These are phyloP conservation scores for Triticum aestivum DNA, from an alignment of 176 grass and related monocot genomes.

Conservation along the genomic window DNA sequence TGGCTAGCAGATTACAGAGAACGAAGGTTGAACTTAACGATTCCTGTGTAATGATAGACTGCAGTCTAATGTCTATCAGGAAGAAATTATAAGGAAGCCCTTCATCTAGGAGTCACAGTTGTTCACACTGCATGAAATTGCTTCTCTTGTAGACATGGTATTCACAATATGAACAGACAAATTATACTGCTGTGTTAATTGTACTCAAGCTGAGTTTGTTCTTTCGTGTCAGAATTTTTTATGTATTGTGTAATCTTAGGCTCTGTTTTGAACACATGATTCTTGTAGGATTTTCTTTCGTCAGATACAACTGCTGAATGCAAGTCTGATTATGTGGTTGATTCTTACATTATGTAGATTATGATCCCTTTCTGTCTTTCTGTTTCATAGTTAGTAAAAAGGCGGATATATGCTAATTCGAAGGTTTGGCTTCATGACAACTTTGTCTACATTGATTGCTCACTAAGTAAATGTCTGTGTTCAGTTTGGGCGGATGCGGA, in stretches of 20 bases:
- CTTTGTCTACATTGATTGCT: background rate
- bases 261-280: background rate
- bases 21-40: background rate
- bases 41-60: background rate
- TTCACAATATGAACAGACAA: background rate
- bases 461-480: conserved; percentile 12
- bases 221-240: background rate
- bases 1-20: background rate
- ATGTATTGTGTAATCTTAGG: background rate
- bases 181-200: background rate
- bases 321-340: background rate
- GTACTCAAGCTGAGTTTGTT: background rate
- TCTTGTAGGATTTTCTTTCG: background rate
- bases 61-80: background rate
- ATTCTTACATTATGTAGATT: background rate
- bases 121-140: background rate
- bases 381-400: background rate
- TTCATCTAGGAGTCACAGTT: background rate
- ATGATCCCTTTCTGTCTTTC: background rate
- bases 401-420: background rate
- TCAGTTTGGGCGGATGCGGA: conserved; percentile 97
- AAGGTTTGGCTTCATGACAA: background rate
- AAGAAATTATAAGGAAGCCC: background rate
- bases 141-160: background rate
- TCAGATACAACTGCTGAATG: background rate